These are phyloP conservation scores for Yarrowia sp. DNA, from an alignment of 805 yeast species.

Conservation along the genomic window DNA sequence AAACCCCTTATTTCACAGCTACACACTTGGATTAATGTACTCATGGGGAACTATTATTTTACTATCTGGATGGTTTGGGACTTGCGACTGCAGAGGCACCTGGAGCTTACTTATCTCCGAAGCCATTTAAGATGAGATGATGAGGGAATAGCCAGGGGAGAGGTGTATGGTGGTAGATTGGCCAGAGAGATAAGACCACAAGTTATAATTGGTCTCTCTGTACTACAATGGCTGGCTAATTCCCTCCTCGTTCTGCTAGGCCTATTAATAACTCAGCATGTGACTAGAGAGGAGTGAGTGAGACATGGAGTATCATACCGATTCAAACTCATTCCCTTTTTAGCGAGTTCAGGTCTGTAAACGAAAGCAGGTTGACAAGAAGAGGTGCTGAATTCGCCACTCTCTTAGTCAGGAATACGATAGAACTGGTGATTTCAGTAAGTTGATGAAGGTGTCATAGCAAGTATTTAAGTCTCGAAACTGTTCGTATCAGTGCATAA, in stretches of 20 bases:
- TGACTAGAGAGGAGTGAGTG: not conserved
- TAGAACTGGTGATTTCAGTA: too few species aligned
- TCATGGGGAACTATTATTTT: not conserved
- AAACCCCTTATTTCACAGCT: not conserved
- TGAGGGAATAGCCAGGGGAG: not conserved
- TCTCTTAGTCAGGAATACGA: not conserved
- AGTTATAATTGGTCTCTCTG: too few species aligned
- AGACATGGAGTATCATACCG: not conserved
- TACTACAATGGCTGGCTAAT: too few species aligned
- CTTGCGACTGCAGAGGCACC: not conserved
- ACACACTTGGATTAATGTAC: not conserved
- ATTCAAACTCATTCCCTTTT: not conserved
- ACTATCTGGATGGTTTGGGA: not conserved
- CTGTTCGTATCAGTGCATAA: not conserved
- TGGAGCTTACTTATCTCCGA: conserved; percentile 1
- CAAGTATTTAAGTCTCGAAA: not conserved
- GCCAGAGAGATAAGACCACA: not conserved
- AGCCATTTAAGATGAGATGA: not conserved
- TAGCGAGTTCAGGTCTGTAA: not conserved
- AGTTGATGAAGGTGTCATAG: too few species aligned
- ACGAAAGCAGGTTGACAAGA: not conserved
- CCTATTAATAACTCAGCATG: not conserved
- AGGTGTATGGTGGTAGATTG: not conserved
- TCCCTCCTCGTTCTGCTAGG: not conserved
- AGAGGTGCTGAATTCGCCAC: not conserved